Evolutionary conservation across 1,139 yeast species (phyloP), one percentile per base, ranked within the genome.

Genomic region (Blastobotrys buckinghamii): DNA sequence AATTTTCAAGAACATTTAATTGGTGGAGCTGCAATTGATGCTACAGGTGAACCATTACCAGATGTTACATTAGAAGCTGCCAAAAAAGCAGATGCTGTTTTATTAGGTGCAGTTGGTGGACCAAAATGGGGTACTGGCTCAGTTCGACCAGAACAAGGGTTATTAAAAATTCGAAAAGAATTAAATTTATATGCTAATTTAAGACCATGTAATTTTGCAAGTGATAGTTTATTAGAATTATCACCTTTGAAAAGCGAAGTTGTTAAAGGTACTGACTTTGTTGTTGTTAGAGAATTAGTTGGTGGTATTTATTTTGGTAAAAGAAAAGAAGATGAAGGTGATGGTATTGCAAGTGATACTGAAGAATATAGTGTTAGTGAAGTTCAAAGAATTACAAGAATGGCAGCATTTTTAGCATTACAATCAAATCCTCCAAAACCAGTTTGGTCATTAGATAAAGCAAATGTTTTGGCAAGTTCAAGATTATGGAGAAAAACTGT

Each of bases 261-360:
- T 55, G 97, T 87, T 51, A 78, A 75, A 62, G 98, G 97, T 46
- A 89, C 97, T 34, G 82, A 92, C 67, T 85, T 92, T 66, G 78
- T 82, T 48, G 96, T 92, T 55, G 97, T 92, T 34, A 82, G 98
- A 68, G 98, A 92, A 71, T 78, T 92, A 58, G 97, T 92, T 30
- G 98, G 98, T 52, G 98, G 98, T 57, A 92, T 92, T 57, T 92
- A 92, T 73, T 92, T 92, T 65, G 98, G 98, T 55, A 94, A 88
- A 63, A 81, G 97, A 70, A 79, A 79, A 63, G 98, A 92, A 73
- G 97, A 89, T 64, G 85, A 82, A 46, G 95, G 92, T 45, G 77
- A 80, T 45, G 86, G 86, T 45, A 78, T 80, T 50, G 98, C 98
- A 29, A 81, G 92, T 78, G 98, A 92, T 67, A 87, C 96, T 50